Conservation (phyloP, 169 alveolate species). For the Hepatocystis sp. region DNA sequence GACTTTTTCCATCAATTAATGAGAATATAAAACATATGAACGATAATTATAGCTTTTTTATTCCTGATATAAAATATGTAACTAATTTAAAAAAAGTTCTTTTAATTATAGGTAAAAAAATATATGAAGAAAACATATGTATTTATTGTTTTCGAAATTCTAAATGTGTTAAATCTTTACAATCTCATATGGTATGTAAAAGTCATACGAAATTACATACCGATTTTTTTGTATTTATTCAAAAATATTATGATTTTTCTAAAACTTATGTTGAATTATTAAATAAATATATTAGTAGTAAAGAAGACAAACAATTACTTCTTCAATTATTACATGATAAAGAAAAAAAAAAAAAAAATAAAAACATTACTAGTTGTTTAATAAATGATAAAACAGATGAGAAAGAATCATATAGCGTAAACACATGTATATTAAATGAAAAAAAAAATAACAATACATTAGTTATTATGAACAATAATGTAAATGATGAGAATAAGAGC, state of each 20-base stretch:
- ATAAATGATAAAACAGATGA: not conserved
- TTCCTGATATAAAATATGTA: conserved; percentile 70
- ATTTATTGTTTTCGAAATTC: conserved; percentile 73
- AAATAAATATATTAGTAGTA: conserved; percentile 57
- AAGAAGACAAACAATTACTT: conserved; percentile 63
- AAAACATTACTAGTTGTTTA: not conserved
- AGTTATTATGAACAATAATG: not conserved
- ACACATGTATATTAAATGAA: too few species aligned
- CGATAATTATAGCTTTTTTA: conserved; percentile 75
- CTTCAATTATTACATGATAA: conserved; percentile 18
- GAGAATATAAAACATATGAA: conserved; percentile 81
- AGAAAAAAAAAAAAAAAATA: too few species aligned
- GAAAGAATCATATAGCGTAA: not conserved
- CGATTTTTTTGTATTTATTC: conserved; percentile 40
- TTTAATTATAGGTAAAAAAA: conserved; percentile 78
- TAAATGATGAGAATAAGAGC: not conserved
- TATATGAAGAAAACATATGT: conserved; percentile 82
- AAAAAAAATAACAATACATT: too few species aligned
- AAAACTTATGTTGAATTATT: conserved; percentile 66
- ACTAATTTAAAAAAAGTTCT: conserved; percentile 43
- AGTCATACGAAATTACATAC: conserved; percentile 71
- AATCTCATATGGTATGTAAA: conserved; percentile 71
- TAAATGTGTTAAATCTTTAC: conserved; percentile 57
- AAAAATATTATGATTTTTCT: conserved; percentile 76
- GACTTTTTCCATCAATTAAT: conserved; percentile 72